Percentiles rank a stretch among this genome's conserved stretches.
These are phyloP conservation scores for Volvariella volvacea DNA, from an alignment of 1,284 basidiomycete species.

Conservation along the genomic window DNA sequence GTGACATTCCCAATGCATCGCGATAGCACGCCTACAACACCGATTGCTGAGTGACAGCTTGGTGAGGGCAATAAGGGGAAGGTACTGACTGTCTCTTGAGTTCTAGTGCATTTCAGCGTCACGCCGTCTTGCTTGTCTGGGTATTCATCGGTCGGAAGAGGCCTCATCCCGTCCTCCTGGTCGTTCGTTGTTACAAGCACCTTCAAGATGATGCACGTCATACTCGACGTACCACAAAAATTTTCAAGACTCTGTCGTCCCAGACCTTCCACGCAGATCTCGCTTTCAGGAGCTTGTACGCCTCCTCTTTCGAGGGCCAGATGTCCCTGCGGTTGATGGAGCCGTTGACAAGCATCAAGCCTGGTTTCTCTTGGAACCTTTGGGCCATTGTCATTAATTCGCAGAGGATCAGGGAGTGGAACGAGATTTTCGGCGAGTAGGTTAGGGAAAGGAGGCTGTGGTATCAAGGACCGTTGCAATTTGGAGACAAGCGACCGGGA, in stretches of 20 bases:
- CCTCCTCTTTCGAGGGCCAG: constrained; percentile 44
- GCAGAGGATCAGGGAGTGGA: constrained; percentile 32
- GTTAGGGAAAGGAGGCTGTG: constrained; percentile 31
- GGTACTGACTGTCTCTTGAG: constrained; percentile 36
- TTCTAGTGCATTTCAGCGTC: constrained; percentile 40
- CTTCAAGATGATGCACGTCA: constrained; percentile 1
- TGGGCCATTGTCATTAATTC: constrained; percentile 36
- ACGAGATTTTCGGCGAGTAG: constrained; percentile 30
- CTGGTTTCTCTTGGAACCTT: constrained; percentile 8
- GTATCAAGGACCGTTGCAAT: not conserved
- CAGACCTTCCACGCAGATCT: constrained; percentile 36
- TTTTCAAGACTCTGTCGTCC: constrained; percentile 40
- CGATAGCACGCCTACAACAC: constrained; percentile 35
- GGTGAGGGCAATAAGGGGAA: not conserved
- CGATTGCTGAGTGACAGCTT: not conserved
- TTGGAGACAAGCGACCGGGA: not conserved
- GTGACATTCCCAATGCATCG: constrained; percentile 27
- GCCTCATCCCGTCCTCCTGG: constrained; percentile 38
- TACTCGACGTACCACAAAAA: constrained; percentile 31
- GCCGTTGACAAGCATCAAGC: constrained; percentile 21
- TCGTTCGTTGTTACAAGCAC: no score
- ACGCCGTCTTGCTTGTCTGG: constrained; percentile 41
- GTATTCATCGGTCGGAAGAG: constrained; percentile 37
- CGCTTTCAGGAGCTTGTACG: constrained; percentile 29
- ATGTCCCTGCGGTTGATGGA: constrained; percentile 37